Conservation (phyloP, 208 protist genomes). For the Leishmania guyanensis region DNA sequence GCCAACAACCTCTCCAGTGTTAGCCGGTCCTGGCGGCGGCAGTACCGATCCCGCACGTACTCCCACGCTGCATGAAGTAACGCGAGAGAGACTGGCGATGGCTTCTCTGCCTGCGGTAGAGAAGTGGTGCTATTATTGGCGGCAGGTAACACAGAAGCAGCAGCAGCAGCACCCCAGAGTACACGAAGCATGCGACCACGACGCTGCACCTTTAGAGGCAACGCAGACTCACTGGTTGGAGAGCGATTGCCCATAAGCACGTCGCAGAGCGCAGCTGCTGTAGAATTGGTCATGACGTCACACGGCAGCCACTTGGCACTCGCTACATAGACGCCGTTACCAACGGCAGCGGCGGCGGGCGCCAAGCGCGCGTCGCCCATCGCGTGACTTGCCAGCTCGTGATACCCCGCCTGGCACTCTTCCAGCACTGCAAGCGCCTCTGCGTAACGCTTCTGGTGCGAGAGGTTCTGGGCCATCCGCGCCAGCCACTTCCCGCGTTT, state of each 20-base stretch:
- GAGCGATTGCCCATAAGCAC: conserved; percentile 10
- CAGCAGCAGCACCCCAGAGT: conserved; percentile 42
- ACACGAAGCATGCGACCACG: conserved; percentile 63
- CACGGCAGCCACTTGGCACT: conserved; percentile 8
- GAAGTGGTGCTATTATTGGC: background rate
- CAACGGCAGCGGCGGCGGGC: background rate
- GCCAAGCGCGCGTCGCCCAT: background rate
- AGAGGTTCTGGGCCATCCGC: conserved; percentile 63
- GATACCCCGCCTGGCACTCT: conserved; percentile 41
- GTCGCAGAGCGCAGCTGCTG: conserved; percentile 15
- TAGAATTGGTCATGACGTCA: conserved; percentile 1
- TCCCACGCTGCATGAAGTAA: conserved; percentile 70
- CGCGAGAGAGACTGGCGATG: background rate
- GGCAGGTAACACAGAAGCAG: background rate
- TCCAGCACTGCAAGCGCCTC: conserved; percentile 57
- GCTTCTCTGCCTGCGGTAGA: background rate
- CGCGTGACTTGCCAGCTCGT: conserved; percentile 17
- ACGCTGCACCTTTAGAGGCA: conserved; percentile 59
- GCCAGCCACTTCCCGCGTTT: conserved; percentile 71
- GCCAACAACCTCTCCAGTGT: conserved; percentile 53
- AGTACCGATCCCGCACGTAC: conserved; percentile 53
- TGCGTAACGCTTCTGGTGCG: conserved; percentile 47
- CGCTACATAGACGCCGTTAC: background rate
- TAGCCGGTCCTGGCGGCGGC: conserved; percentile 62
- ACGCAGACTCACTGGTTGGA: conserved; percentile 11